A percentile compares a stretch with the other conserved stretches of the same genome.
These are phyloP conservation scores for Suillus sp. DNA, from an alignment of 768 basidiomycete genomes.

Conservation along the genomic window DNA sequence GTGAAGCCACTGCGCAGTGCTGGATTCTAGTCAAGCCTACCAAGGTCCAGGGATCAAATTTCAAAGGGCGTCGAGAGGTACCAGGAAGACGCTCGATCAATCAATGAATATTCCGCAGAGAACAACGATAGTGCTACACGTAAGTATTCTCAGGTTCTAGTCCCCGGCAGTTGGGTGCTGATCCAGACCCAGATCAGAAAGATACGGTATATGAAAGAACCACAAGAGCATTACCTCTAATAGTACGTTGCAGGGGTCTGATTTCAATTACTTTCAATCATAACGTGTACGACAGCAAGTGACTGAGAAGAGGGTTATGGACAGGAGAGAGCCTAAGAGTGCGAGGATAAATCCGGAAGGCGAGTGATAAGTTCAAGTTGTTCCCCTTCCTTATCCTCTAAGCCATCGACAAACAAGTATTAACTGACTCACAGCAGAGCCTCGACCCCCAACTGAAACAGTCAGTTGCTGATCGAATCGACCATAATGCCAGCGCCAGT, in stretches of 20 bases:
- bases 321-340: neutral
- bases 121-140: neutral
- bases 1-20: too few species aligned
- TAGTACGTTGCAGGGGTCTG: neutral
- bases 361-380: neutral
- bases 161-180: neutral
- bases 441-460: neutral
- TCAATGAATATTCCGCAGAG: neutral
- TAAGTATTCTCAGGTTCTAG: neutral
- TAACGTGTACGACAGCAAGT: slow-evolving; percentile 1
- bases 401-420: neutral
- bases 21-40: neutral
- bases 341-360: neutral
- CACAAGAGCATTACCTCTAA: slow-evolving; percentile 1
- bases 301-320: slow-evolving; percentile 4
- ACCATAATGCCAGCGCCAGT: slow-evolving; percentile 31
- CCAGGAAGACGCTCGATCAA: neutral
- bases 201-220: slow-evolving; percentile 6
- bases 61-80: neutral
- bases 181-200: neutral
- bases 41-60: neutral
- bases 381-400: neutral
- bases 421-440: neutral
- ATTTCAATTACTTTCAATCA: neutral
- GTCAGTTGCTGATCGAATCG: too few species aligned